Percentiles rank a stretch among this genome's conserved stretches.
These are phyloP conservation scores for Talaromyces nanjingensis DNA, from an alignment of 495 filamentous ascomycete genomes.

Conservation along the genomic window DNA sequence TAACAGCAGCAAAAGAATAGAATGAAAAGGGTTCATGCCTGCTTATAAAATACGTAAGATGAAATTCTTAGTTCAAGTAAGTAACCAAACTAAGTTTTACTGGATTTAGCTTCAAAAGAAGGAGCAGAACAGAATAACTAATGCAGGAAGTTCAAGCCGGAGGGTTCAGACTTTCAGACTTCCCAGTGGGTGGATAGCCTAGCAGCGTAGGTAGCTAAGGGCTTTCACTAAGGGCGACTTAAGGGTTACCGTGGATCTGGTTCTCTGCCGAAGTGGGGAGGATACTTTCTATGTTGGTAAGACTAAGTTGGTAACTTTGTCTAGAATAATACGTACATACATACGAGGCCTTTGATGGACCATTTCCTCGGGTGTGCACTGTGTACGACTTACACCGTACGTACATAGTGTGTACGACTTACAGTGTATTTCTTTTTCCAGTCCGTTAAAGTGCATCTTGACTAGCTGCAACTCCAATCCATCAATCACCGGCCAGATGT, in stretches of 20 bases:
- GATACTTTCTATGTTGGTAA: not conserved
- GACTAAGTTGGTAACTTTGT: too few relatives aligned
- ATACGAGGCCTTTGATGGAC: not conserved
- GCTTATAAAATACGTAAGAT: not conserved
- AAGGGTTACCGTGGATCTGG: conserved; percentile 6
- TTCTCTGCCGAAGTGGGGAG: not conserved
- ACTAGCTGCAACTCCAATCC: not conserved
- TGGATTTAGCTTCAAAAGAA: not conserved
- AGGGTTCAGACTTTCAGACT: not conserved
- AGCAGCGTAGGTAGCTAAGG: not conserved
- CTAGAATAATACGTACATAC: not conserved
- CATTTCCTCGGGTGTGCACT: not conserved
- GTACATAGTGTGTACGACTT: not conserved
- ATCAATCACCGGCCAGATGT: not conserved
- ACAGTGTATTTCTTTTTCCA: not conserved
- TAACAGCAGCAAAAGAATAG: not conserved
- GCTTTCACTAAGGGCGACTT: not conserved
- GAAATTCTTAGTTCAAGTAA: not conserved
- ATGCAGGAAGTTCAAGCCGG: not conserved
- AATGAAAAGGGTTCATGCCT: not conserved
- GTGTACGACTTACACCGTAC: not conserved
- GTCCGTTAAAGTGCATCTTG: not conserved
- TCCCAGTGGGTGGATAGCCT: not conserved
- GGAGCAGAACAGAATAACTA: not conserved
- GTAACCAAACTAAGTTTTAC: not conserved